Evolutionary conservation across 1,284 basidiomycete species (phyloP).

Genomic region (Marasmius sp.): DNA sequence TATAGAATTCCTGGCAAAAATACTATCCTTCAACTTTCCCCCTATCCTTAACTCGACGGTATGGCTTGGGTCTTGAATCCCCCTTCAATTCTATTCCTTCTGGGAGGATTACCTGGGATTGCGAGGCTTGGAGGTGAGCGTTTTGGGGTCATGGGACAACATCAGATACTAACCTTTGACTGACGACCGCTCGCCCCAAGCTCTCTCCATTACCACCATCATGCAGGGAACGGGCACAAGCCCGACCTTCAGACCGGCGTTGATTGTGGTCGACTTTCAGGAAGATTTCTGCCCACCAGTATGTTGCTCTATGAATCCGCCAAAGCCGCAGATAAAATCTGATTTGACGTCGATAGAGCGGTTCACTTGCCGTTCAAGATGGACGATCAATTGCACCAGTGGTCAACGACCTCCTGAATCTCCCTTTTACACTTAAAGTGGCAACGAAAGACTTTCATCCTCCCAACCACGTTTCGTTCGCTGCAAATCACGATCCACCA

Average conservation of each 20-base stretch:
- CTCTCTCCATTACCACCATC: neutral
- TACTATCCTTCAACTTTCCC: too few species aligned
- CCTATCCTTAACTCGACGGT: too few species aligned
- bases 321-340: neutral
- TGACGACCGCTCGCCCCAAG: neutral
- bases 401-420: conserved; percentile 44
- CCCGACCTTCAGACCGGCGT: conserved; percentile 28
- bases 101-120: too few species aligned
- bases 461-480: conserved; percentile 61
- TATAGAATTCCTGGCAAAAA: too few species aligned
- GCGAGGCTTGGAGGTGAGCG: too few species aligned
- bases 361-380: conserved; percentile 51
- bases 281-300: conserved; percentile 67
- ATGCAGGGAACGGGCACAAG: neutral
- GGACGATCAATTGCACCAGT: conserved; percentile 46
- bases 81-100: too few species aligned
- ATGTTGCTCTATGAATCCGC: conserved; percentile 1
- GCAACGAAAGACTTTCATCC: conserved; percentile 58
- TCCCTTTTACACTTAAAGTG: conserved; percentile 41
- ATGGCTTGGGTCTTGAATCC: too few species aligned
- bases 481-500: conserved; percentile 44
- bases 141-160: too few species aligned
- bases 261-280: conserved; percentile 61
- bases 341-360: conserved; percentile 28
- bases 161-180: too few species aligned